These are phyloP conservation scores for Mucor indicus DNA, from an alignment of 371 early-diverging fungal genomes.

Conservation along the genomic window DNA sequence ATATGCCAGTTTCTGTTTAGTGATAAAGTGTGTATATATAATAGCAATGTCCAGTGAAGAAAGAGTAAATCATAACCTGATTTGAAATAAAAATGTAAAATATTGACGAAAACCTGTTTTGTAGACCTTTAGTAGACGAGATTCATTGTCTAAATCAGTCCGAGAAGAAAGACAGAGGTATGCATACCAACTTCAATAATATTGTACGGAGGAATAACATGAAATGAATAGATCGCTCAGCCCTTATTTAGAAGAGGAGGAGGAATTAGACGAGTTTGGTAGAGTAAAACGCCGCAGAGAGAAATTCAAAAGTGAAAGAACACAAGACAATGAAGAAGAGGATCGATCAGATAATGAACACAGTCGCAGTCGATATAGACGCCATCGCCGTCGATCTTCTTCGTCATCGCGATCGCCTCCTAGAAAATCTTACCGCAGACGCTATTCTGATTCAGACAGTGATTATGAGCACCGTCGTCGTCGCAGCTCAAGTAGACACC, in stretches of 20 bases:
- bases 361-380: constrained; percentile 12
- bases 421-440: constrained; percentile 17
- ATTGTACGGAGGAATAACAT: too few species aligned
- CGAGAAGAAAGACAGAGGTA: too few species aligned
- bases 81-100: too few species aligned
- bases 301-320: constrained; percentile 30
- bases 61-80: too few species aligned
- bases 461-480: constrained; percentile 21
- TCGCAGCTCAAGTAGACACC: constrained; percentile 10
- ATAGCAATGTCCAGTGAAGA: too few species aligned
- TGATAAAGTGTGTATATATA: too few species aligned
- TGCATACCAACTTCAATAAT: too few species aligned
- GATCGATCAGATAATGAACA: constrained; percentile 51
- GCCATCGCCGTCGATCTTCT: constrained; percentile 24
- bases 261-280: constrained; percentile 48
- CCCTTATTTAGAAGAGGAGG: constrained; percentile 29
- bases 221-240: constrained; percentile 11
- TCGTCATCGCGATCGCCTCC: constrained; percentile 21
- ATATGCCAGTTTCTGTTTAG: too few species aligned
- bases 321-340: constrained; percentile 64
- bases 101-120: too few species aligned
- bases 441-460: constrained; percentile 27
- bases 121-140: too few species aligned
- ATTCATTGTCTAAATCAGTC: too few species aligned
- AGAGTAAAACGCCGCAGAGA: constrained; percentile 44